A percentile compares a stretch with the other conserved stretches of the same genome.
These are phyloP conservation scores for Euphorbia celastroides DNA, from an alignment of 441 rosid genomes.

Conservation along the genomic window DNA sequence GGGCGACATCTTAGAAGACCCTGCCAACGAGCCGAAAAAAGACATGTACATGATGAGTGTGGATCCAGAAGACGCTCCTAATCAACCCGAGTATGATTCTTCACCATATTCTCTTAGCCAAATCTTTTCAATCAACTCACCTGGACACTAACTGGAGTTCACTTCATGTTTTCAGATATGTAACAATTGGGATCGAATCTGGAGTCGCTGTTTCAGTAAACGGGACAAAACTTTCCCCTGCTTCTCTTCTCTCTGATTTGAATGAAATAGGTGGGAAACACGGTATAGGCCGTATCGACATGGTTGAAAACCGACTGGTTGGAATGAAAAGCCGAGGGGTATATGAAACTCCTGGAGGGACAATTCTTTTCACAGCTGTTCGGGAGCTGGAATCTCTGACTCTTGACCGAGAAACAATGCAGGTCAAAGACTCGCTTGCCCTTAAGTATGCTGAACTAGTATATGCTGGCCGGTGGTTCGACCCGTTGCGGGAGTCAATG, in stretches of 20 bases:
- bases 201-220: constrained; percentile 80
- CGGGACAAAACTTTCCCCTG: constrained; percentile 70
- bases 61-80: constrained; percentile 84
- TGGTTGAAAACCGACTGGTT: constrained; percentile 95
- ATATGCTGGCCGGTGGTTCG: constrained; percentile 95
- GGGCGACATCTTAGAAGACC: constrained; percentile 96
- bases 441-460: constrained; percentile 87
- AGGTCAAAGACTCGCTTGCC: constrained; percentile 72
- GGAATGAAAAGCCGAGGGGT: constrained; percentile 98
- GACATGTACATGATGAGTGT: constrained; percentile 93
- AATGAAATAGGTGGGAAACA: constrained; percentile 81
- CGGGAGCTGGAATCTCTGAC: constrained; percentile 82
- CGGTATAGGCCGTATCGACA: constrained; percentile 80
- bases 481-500: constrained; percentile 73
- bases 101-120: background rate
- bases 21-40: constrained; percentile 78
- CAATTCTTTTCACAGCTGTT: constrained; percentile 65
- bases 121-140: background rate
- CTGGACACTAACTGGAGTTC: background rate
- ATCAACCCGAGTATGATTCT: constrained; percentile 61
- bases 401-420: constrained; percentile 77
- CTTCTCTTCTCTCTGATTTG: constrained; percentile 64
- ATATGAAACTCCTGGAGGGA: constrained; percentile 96
- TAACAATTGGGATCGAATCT: constrained; percentile 61
- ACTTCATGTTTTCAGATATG: constrained; percentile 38